A percentile compares a stretch with the other conserved stretches of the same genome.
These are phyloP conservation scores for Yamadazyma pseudoaaseri DNA, from an alignment of 1,139 yeast species.

Conservation along the genomic window DNA sequence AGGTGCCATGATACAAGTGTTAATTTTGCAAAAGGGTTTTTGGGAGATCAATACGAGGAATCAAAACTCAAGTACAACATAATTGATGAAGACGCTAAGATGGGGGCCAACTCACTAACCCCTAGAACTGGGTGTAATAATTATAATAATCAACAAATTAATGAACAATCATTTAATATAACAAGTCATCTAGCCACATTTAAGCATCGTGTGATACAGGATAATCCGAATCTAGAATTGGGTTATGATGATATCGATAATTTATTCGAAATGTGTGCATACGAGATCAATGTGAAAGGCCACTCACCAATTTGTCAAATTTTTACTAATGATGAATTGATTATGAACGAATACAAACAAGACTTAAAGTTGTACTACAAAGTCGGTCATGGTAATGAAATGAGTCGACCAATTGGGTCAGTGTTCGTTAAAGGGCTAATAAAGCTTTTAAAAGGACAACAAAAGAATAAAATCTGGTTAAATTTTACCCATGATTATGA, in stretches of 20 bases:
- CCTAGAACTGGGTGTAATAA: conserved; percentile 25
- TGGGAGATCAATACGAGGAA: conserved; percentile 19
- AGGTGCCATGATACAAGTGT: conserved; percentile 30
- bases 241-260: conserved; percentile 38
- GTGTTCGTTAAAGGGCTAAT: conserved; percentile 50
- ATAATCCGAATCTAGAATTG: conserved; percentile 30
- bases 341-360: conserved; percentile 38
- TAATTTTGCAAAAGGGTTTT: conserved; percentile 34
- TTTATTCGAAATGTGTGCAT: conserved; percentile 51
- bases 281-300: conserved; percentile 53
- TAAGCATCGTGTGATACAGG: conserved; percentile 34
- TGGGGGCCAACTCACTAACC: conserved; percentile 39
- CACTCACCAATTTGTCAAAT: conserved; percentile 47
- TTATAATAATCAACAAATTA: conserved; percentile 8
- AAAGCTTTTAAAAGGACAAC: conserved; percentile 28
- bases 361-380: conserved; percentile 48
- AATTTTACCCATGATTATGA: conserved; percentile 64
- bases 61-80: conserved; percentile 23
- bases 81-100: conserved; percentile 23
- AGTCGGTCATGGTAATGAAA: conserved; percentile 50
- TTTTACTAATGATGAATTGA: conserved; percentile 49
- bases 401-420: conserved; percentile 44
- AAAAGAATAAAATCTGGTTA: conserved; percentile 34
- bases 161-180: conserved; percentile 6
- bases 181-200: conserved; percentile 18